These are phyloP conservation scores for Colletotrichum musicola DNA, from an alignment of 2,329 filamentous ascomycete species.

Conservation along the genomic window DNA sequence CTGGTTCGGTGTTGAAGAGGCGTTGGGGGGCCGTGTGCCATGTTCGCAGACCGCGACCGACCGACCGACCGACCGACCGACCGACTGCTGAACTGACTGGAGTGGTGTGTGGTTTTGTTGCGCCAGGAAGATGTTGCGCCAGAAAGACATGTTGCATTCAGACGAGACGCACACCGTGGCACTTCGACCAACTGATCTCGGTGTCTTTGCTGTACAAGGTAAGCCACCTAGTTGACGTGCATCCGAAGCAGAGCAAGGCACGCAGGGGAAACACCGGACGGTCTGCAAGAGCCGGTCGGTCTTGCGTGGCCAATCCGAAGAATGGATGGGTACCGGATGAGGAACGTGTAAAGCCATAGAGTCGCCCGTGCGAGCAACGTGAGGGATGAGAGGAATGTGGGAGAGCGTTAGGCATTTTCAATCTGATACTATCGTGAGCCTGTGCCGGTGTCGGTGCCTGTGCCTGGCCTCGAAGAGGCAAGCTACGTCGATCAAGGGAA, in stretches of 20 bases:
- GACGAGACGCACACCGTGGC: slow-evolving; percentile 7
- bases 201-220: slow-evolving; percentile 23
- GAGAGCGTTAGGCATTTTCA: background rate
- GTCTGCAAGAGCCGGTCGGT: slow-evolving; percentile 2
- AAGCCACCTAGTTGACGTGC: slow-evolving; percentile 14
- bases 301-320: slow-evolving; percentile 11
- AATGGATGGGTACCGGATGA: slow-evolving; percentile 15
- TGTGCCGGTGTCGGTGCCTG: background rate
- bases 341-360: background rate
- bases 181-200: slow-evolving; percentile 30
- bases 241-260: slow-evolving; percentile 11
- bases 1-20: slow-evolving; percentile 3
- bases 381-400: slow-evolving; percentile 35
- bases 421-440: slow-evolving; percentile 11
- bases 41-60: too few species aligned
- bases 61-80: too few species aligned
- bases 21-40: background rate
- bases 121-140: slow-evolving; percentile 13
- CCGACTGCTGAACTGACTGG: too few species aligned
- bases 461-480: background rate
- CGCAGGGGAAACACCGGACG: slow-evolving; percentile 14
- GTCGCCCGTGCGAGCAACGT: slow-evolving; percentile 19
- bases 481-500: slow-evolving; percentile 30
- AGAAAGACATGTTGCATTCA: background rate
- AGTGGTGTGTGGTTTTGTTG: background rate